Base-by-base conservation (phyloP, 768 basidiomycete genomes). In the Mycena galericulata region DNA sequence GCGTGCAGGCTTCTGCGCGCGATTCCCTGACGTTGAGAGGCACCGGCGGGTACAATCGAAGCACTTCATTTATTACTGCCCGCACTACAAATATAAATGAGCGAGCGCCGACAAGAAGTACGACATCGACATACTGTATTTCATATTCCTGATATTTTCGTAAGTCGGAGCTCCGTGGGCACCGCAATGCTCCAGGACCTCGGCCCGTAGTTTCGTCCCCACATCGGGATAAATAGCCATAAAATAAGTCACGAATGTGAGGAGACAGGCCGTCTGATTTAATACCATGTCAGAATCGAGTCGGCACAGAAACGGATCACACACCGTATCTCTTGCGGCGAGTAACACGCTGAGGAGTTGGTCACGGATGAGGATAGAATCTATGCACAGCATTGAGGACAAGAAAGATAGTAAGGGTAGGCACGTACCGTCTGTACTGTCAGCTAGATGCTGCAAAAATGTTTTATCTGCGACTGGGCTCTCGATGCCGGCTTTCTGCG, bases 21-120 rank as follows among this genome's bases (percentile, higher is more conserved):
- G 82, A 84, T 78, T 91, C 89, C 34, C 92, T 86, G 43, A 88
- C 80, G 73, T 93, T 94, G 45, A 92, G 78, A 9, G 93, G 92
- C 0, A 95, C 91, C 9, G 93, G 92, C 4, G 93, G 93, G 79
- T 90, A 95, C 1, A 95, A 79, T 20, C 93, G 85, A 26, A 95
- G 82, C 0, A 90, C 90, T 74, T 95, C 94, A 68, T 94, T 92
- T 45, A 95, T 87, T 40, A 94, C 91, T 14, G 92, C 92, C 65
- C 89, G 87, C 82, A 92, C 91, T 88, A 75, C 11, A 41, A 10
- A 22, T 20, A 41, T 56, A 8, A 27, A 26, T 36, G 14, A 32
- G 49, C 38, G 22, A 7, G 26, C 17, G 50, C 26, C 24, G 32
- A 15, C 18, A 1, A 43, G 27, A n/a, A 27, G 9, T 9, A 18